phyloP scores from a whole-genome alignment of 2,329 filamentous ascomycete genomes.

The Calonectria fujianensis region DNA sequence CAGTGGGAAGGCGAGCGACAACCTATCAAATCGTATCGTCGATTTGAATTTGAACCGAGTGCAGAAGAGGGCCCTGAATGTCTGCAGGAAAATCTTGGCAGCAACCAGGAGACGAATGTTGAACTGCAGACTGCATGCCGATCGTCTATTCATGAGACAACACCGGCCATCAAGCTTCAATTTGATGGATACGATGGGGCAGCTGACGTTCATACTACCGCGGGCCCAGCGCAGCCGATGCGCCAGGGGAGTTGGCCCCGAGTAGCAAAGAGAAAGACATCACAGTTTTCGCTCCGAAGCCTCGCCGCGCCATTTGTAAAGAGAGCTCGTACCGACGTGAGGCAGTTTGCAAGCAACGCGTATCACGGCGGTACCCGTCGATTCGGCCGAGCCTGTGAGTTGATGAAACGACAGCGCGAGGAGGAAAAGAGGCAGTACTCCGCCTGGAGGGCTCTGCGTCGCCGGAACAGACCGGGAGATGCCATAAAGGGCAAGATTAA shows the following conservation, averaged over 20 bases:
- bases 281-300: slow-evolving; percentile 57
- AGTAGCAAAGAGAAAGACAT: slow-evolving; percentile 58
- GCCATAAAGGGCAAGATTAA: slow-evolving; percentile 52
- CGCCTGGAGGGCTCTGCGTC: slow-evolving; percentile 56
- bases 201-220: slow-evolving; percentile 42
- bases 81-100: slow-evolving; percentile 4
- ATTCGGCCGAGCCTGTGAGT: slow-evolving; percentile 53
- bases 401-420: slow-evolving; percentile 54
- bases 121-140: neutral
- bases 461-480: slow-evolving; percentile 50
- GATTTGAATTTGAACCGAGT: slow-evolving; percentile 54
- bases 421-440: slow-evolving; percentile 54
- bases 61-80: slow-evolving; percentile 49
- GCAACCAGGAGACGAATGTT: neutral
- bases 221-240: slow-evolving; percentile 44
- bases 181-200: slow-evolving; percentile 55
- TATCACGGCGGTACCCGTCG: slow-evolving; percentile 53
- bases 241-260: slow-evolving; percentile 37
- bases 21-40: slow-evolving; percentile 50
- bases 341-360: slow-evolving; percentile 56
- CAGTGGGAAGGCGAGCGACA: slow-evolving; percentile 54
- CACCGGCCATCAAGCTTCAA: slow-evolving; percentile 44
- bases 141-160: slow-evolving; percentile 16
- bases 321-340: slow-evolving; percentile 45
- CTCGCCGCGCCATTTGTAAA: slow-evolving; percentile 52